Base-by-base conservation (phyloP, 495 filamentous ascomycete species). In the Cryomyces antarcticus region DNA sequence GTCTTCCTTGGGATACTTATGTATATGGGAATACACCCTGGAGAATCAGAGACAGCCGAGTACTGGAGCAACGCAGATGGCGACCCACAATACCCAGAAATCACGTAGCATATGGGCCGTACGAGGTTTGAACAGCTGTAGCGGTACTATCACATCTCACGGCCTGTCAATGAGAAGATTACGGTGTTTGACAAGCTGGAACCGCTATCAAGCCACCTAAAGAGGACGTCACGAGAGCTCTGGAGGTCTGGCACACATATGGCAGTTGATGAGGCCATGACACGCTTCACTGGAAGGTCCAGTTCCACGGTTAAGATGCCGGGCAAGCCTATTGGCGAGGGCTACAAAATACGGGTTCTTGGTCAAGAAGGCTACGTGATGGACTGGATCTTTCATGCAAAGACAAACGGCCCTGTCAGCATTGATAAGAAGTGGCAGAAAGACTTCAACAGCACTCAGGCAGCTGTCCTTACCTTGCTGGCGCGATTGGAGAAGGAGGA, bases 331-430 rank as follows among this genome's bases (percentile, higher is more conserved):
- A 44, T 30, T 39, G 33, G 27, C 6, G 17, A 44, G 30, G 42
- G 42, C 36, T 39, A 6, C 33, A 44, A 44, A 24, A 44, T 44
- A 17, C 39, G 41, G 30, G 30, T 28, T 6, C 31, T 43, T 5
- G 31, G n/a, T 5, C 17, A 43, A 7, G 24, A 43, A 24, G 42
- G 42, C 34, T 44, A 44, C 28, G 11, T 44, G 10, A 28, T 38
- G 28, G 42, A 44, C 29, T 44, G 35, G 42, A 5, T 28, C 6
- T 44, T n/a, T 28, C 31, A 44, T 35, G 12, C 7, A 7, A 35
- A 35, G n/a, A n/a, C n/a, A n/a, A n/a, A n/a, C n/a, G n/a, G n/a
- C n/a, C n/a, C n/a, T n/a, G n/a, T n/a, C n/a, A n/a, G n/a, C n/a
- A n/a, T n/a, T n/a, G n/a, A n/a, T n/a, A n/a, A n/a, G n/a, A n/a